Base-by-base conservation (phyloP, 2,329 filamentous ascomycete genomes). In the Pestalotiopsis sp. region DNA sequence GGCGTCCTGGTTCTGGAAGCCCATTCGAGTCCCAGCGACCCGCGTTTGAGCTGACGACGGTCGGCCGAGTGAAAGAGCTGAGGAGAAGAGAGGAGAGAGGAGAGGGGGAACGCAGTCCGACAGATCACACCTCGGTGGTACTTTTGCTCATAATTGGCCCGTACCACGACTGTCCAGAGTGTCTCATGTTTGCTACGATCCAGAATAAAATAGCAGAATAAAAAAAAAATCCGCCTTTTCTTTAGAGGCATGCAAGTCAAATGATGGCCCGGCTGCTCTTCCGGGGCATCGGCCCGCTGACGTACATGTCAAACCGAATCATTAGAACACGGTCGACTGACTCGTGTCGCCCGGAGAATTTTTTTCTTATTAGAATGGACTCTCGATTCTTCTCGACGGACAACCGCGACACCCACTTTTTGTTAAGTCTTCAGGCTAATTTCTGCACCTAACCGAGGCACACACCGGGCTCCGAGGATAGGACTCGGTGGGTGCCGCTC, bases 301-400 rank as follows among this genome's bases (percentile, higher is more conserved):
- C 59, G 31, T 62, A 62, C 59, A 62, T 62, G 59, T 14, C 13
- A 36, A 62, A 59, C 57, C 59, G 25, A 36, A 39, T 20, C 17
- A 20, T 27, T 59, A 59, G 25, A 52, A 23, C 45, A n/a, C 7
- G 20, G 7, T 52, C 45, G 27, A 62, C 59, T 62, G 59, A 62
- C 59, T 62, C 59, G 59, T 39, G 59, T 36, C n/a, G 20, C 38
- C 27, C 59, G 59, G 59, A 62, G 59, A 62, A 62, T 36, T 39
- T 62, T 62, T 62, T 36, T 39, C 38, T 62, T 20, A n/a, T 23
- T 62, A 62, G 59, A 62, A 39, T 13, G 59, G 23, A 62, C 25
- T 39, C 59, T 36, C 31, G 31, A 36, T 36, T 62, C 13, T 20
- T 39, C n/a, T 62, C 20, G 27, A 62, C 31, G 20, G 31, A 36